Percentiles rank a stretch among this genome's conserved stretches.
Evolutionary conservation across 1,139 yeast species (phyloP).

Genomic region (Scheffersomyces cryptocercus): DNA sequence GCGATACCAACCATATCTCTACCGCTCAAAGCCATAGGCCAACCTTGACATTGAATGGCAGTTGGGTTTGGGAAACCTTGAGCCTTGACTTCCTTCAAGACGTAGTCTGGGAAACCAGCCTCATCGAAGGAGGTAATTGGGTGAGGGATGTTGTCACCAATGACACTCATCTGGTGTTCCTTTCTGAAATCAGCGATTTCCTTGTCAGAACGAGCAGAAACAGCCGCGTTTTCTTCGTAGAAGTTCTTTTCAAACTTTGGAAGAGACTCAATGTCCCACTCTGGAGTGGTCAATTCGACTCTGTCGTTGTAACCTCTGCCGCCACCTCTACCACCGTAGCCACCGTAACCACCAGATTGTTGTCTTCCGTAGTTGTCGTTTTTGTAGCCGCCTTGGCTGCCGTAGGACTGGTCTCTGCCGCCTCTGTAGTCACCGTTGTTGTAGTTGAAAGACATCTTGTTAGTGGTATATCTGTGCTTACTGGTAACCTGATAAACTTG

Average conservation of each 20-base stretch:
- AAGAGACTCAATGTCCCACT: constrained; percentile 74
- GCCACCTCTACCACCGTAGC: constrained; percentile 29
- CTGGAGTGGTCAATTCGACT: constrained; percentile 65
- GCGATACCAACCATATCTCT: constrained; percentile 99
- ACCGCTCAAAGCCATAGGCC: constrained; percentile 99
- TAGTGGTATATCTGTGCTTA: background rate
- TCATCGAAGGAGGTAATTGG: constrained; percentile 93
- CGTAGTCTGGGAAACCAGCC: constrained; percentile 96
- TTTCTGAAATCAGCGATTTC: constrained; percentile 78
- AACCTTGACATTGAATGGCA: constrained; percentile 97
- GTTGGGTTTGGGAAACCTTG: constrained; percentile 96
- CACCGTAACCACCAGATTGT: constrained; percentile 38
- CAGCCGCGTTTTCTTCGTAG: constrained; percentile 81
- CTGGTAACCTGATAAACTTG: no score
- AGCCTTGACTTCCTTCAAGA: constrained; percentile 80
- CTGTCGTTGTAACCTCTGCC: constrained; percentile 36
- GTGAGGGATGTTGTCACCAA: constrained; percentile 86
- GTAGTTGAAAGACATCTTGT: constrained; percentile 3
- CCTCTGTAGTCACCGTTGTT: constrained; percentile 32
- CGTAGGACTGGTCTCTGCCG: constrained; percentile 22
- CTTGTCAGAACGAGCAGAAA: constrained; percentile 68
- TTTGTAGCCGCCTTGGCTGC: constrained; percentile 28
- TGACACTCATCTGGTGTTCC: constrained; percentile 80
- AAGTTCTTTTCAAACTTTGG: constrained; percentile 96
- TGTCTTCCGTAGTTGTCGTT: constrained; percentile 31